phyloP scores from a whole-genome alignment of 306 rosid genomes.

The Prunus mira region DNA sequence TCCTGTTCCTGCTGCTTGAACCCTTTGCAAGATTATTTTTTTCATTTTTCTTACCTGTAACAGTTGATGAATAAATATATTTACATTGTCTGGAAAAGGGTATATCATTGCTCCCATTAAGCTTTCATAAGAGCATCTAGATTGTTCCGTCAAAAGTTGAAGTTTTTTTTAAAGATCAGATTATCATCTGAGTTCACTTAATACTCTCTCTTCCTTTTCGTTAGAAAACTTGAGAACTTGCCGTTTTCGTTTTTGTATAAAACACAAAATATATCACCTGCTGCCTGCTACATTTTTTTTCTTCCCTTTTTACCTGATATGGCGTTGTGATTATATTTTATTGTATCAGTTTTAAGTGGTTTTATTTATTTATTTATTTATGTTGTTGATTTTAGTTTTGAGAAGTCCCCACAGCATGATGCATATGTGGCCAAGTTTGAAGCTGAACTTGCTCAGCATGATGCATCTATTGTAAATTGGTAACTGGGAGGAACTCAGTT shows the following conservation, averaged over 20 bases:
- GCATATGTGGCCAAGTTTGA: constrained; percentile 69
- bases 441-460: constrained; percentile 65
- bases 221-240: background rate
- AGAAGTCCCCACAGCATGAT: constrained; percentile 76
- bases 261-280: background rate
- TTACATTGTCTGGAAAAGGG: too few relatives aligned
- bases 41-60: too few relatives aligned
- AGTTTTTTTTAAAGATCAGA: background rate
- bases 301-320: background rate
- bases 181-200: background rate
- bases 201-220: background rate
- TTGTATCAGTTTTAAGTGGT: background rate
- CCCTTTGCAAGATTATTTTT: too few relatives aligned
- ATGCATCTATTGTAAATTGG: too few relatives aligned
- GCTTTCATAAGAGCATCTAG: too few relatives aligned
- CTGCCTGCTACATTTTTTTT: background rate
- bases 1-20: too few relatives aligned
- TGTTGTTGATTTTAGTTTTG: constrained; percentile 52
- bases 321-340: background rate
- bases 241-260: background rate
- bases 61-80: too few relatives aligned
- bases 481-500: too few relatives aligned
- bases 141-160: too few relatives aligned
- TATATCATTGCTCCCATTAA: too few relatives aligned
- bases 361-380: background rate